Evolutionary conservation across 495 filamentous ascomycete genomes (phyloP).

Genomic region (Lichenothelia convexa): DNA sequence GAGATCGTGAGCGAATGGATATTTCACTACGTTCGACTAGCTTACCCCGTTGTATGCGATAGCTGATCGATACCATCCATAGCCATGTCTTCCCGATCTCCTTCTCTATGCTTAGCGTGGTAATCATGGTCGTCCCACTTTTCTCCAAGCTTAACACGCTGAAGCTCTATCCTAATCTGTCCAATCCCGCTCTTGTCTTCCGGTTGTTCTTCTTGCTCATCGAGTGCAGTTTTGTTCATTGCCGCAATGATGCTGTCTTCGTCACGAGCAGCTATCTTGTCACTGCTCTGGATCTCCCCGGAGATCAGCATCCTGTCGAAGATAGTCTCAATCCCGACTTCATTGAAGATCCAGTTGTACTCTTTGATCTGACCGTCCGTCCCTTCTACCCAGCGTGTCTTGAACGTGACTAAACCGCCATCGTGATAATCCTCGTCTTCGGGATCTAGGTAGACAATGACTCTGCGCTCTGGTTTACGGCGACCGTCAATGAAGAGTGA

Average conservation of each 20-base stretch:
- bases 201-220: slow-evolving; percentile 3
- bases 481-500: slow-evolving; percentile 15
- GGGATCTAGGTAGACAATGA: slow-evolving; percentile 14
- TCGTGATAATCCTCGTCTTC: neutral
- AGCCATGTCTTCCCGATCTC: slow-evolving; percentile 8
- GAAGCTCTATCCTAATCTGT: slow-evolving; percentile 15
- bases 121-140: slow-evolving; percentile 4
- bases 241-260: slow-evolving; percentile 11
- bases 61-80: slow-evolving; percentile 4
- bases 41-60: slow-evolving; percentile 10
- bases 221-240: slow-evolving; percentile 7
- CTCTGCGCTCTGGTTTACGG: slow-evolving; percentile 8
- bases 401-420: slow-evolving; percentile 6
- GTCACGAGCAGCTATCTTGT: neutral
- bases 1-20: too few species aligned
- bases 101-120: slow-evolving; percentile 4
- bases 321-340: slow-evolving; percentile 15
- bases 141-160: slow-evolving; percentile 10
- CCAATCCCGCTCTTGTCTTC: slow-evolving; percentile 7
- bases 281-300: neutral
- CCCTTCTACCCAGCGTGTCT: slow-evolving; percentile 3
- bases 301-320: slow-evolving; percentile 13
- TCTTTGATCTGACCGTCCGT: slow-evolving; percentile 11
- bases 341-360: slow-evolving; percentile 15
- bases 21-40: too few species aligned